Percentiles rank a stretch among this genome's conserved stretches.
phyloP scores from a whole-genome alignment of 257 asterid species.

The Eustoma russellianum region DNA sequence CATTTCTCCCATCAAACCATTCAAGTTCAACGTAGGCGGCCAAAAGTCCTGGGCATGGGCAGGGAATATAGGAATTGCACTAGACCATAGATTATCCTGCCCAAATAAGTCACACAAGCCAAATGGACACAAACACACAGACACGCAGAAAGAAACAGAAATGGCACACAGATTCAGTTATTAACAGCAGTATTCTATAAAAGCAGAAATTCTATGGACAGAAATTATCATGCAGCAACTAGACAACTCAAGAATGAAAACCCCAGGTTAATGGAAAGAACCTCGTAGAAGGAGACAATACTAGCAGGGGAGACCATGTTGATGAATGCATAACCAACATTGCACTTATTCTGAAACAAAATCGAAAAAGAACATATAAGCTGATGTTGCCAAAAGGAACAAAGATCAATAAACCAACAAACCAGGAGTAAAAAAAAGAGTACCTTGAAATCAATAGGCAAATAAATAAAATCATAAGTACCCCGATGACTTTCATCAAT shows the following conservation, averaged over 20 bases:
- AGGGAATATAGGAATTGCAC: no score
- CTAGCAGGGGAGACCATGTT: slow-evolving; percentile 85
- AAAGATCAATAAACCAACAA: not conserved
- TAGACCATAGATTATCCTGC: no score
- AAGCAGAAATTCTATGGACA: not conserved
- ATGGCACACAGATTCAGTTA: not conserved
- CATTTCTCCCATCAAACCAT: no score
- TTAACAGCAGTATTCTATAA: not conserved
- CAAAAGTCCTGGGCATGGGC: no score
- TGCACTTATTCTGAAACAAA: slow-evolving; percentile 82
- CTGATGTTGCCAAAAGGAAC: slow-evolving; percentile 9
- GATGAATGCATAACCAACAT: slow-evolving; percentile 95
- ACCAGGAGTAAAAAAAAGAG: not conserved
- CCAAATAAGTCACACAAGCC: no score
- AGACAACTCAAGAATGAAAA: slow-evolving; percentile 1
- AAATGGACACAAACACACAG: not conserved
- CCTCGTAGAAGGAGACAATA: slow-evolving; percentile 80
- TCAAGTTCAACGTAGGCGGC: no score
- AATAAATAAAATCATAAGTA: slow-evolving; percentile 83
- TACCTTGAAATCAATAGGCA: slow-evolving; percentile 98
- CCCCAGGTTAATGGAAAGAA: slow-evolving; percentile 17
- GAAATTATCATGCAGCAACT: not conserved
- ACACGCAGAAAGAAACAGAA: not conserved
- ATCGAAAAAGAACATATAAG: slow-evolving; percentile 4
- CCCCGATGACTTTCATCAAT: slow-evolving; percentile 91